Evolutionary conservation across 2,329 filamentous ascomycete species (phyloP).

Genomic region (Botrytis hyacinthi): DNA sequence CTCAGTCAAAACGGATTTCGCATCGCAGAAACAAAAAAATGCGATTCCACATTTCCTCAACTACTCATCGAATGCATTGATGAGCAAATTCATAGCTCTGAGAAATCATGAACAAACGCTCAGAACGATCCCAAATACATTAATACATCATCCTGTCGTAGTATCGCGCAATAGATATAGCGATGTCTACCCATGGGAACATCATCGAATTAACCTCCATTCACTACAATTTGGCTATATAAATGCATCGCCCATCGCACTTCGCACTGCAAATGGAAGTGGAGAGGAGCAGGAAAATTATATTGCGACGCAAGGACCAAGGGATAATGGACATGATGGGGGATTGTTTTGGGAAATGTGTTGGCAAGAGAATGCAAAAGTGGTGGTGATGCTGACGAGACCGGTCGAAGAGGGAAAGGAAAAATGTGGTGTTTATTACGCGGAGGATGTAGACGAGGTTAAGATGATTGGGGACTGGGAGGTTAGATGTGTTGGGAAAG

Average conservation of each 20-base stretch:
- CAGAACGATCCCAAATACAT: slow-evolving; percentile 8
- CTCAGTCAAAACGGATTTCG: slow-evolving; percentile 11
- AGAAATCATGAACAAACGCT: slow-evolving; percentile 20
- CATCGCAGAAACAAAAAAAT: slow-evolving; percentile 2
- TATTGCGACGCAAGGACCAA: slow-evolving; percentile 25
- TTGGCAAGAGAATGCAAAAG: slow-evolving; percentile 21
- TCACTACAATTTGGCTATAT: slow-evolving; percentile 74
- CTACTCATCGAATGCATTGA: background rate
- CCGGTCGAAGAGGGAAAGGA: slow-evolving; percentile 23
- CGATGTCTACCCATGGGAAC: slow-evolving; percentile 84
- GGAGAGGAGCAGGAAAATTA: slow-evolving; percentile 36
- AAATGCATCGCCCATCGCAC: slow-evolving; percentile 67
- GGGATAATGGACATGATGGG: slow-evolving; percentile 20
- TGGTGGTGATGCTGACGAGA: slow-evolving; percentile 27
- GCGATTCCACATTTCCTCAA: slow-evolving; percentile 3
- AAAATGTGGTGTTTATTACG: slow-evolving; percentile 28
- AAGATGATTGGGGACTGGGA: slow-evolving; percentile 22
- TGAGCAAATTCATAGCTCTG: slow-evolving; percentile 21
- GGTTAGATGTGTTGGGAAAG: slow-evolving; percentile 18
- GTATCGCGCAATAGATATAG: slow-evolving; percentile 71
- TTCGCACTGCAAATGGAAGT: slow-evolving; percentile 20
- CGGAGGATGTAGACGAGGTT: slow-evolving; percentile 20
- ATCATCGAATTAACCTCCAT: slow-evolving; percentile 77
- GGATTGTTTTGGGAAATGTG: slow-evolving; percentile 22
- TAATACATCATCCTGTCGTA: slow-evolving; percentile 17